These are phyloP conservation scores for Daldinia concentrica DNA, from an alignment of 495 filamentous ascomycete genomes.

Conservation along the genomic window DNA sequence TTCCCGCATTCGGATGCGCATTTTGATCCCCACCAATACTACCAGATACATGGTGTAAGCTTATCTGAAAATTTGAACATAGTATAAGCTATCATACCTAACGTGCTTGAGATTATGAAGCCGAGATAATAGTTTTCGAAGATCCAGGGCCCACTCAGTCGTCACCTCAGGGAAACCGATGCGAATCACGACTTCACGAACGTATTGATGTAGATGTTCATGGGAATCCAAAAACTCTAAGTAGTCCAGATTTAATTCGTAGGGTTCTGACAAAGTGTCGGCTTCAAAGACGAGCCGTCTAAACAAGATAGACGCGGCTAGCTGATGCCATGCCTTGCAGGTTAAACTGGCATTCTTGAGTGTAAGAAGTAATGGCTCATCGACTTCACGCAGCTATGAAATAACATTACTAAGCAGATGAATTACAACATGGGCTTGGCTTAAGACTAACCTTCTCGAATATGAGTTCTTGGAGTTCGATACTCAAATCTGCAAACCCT, in stretches of 20 bases:
- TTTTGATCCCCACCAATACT: background rate
- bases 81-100: background rate
- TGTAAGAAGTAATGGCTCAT: background rate
- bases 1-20: background rate
- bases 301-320: background rate
- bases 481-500: background rate
- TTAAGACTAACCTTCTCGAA: too few relatives aligned
- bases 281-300: background rate
- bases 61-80: background rate
- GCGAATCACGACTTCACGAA: background rate
- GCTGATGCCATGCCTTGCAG: background rate
- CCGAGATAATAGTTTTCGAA: background rate
- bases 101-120: background rate
- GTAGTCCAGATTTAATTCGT: background rate
- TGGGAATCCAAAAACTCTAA: background rate
- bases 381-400: background rate
- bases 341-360: slow-evolving; percentile 1
- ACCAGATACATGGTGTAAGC: background rate
- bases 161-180: background rate
- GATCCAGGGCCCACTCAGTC: background rate
- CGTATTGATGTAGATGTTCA: background rate
- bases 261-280: background rate
- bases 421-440: too few relatives aligned
- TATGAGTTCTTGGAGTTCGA: background rate
- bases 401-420: background rate